Conservation (phyloP, 768 basidiomycete genomes). For the Naganishia randhawae region DNA sequence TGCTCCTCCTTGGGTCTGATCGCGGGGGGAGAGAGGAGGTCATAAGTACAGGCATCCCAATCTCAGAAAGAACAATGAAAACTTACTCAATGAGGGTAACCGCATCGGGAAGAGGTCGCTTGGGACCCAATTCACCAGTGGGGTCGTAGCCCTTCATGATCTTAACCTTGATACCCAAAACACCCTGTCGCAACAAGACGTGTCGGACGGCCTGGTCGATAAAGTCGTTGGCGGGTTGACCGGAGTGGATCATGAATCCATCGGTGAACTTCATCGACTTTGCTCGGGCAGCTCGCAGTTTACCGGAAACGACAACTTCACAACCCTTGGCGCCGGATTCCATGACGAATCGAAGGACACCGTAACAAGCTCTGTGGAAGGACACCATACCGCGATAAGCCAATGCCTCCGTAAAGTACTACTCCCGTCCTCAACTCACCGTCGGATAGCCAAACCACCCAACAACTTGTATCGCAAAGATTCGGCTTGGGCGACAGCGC, state of each 20-base stretch:
- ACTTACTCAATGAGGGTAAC: constrained; percentile 80
- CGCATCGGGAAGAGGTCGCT: constrained; percentile 89
- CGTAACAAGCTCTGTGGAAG: constrained; percentile 79
- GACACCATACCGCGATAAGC: background rate
- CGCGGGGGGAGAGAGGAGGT: background rate
- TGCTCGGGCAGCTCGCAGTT: constrained; percentile 98
- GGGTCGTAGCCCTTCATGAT: constrained; percentile 99
- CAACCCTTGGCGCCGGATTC: constrained; percentile 99
- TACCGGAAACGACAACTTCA: constrained; percentile 98
- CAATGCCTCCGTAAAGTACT: background rate
- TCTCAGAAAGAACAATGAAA: background rate
- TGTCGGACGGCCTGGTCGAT: constrained; percentile 97
- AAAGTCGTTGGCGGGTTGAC: constrained; percentile 94
- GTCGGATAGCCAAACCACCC: constrained; percentile 96
- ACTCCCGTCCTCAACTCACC: constrained; percentile 57
- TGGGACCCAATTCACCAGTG: constrained; percentile 80
- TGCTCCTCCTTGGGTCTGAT: constrained; percentile 74
- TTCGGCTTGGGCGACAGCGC: constrained; percentile 98
- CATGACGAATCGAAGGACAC: constrained; percentile 99
- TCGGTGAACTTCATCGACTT: constrained; percentile 99
- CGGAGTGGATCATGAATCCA: constrained; percentile 80
- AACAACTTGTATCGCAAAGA: constrained; percentile 97
- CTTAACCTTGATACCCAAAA: constrained; percentile 99
- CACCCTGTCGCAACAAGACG: constrained; percentile 96
- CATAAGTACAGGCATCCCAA: background rate